Conservation (phyloP, 768 basidiomycete species). For the Xerocomellus amylosporus region DNA sequence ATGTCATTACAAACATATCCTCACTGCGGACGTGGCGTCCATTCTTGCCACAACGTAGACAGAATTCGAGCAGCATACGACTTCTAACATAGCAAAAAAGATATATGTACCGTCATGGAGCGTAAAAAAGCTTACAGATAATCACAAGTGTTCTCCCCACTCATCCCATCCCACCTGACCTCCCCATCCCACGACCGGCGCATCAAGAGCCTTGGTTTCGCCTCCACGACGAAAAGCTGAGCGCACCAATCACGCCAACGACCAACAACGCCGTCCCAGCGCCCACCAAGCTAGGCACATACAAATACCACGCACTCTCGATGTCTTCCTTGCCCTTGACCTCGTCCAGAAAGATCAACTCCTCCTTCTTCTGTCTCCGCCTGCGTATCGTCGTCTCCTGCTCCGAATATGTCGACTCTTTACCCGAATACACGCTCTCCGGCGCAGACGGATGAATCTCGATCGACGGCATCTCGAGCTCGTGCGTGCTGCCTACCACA, state of each 20-base stretch:
- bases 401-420: conserved; percentile 30
- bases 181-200: not conserved
- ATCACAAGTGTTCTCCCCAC: not conserved
- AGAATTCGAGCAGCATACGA: conserved; percentile 1
- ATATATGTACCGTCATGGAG: conserved; percentile 14
- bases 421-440: conserved; percentile 28
- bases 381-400: conserved; percentile 37
- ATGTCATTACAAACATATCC: no score
- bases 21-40: no score
- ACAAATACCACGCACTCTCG: conserved; percentile 76
- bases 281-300: conserved; percentile 74
- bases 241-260: conserved; percentile 71
- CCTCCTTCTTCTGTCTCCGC: conserved; percentile 57
- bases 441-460: conserved; percentile 40
- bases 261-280: conserved; percentile 82
- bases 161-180: not conserved
- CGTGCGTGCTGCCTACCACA: conserved; percentile 31
- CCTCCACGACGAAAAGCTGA: conserved; percentile 71
- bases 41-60: not conserved
- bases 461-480: conserved; percentile 68
- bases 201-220: conserved; percentile 59
- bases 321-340: conserved; percentile 51
- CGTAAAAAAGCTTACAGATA: conserved; percentile 9
- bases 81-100: conserved; percentile 17
- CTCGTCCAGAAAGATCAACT: conserved; percentile 45